Evolutionary conservation across 163 green algal genomes (phyloP).

Genomic region (Scenedesmus sp.): DNA sequence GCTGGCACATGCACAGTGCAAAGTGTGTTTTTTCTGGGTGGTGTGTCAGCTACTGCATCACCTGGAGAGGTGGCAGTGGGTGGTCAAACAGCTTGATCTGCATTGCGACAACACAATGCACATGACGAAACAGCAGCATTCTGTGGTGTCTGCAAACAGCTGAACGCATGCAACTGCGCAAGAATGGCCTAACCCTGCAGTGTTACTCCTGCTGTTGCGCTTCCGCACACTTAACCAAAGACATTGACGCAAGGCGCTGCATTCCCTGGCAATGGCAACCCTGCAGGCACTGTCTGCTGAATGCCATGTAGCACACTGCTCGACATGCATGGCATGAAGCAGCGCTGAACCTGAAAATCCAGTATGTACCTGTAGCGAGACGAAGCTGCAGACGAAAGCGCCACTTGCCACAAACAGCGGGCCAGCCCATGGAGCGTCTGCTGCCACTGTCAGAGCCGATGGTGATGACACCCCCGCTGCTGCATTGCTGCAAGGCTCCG

Average conservation of each 20-base stretch:
- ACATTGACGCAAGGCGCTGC: background rate
- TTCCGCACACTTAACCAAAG: too few species aligned
- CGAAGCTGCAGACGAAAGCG: constrained; percentile 43
- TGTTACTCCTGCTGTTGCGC: too few species aligned
- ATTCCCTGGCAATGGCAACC: background rate
- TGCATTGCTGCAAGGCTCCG: background rate
- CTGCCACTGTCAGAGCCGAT: background rate
- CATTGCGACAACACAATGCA: background rate
- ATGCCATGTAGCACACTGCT: background rate
- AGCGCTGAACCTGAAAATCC: background rate
- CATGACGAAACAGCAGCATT: background rate
- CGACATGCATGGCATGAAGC: background rate
- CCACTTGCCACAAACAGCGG: background rate
- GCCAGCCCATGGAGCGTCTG: background rate
- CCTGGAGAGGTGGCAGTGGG: constrained; percentile 8
- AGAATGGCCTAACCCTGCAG: too few species aligned
- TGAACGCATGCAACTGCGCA: background rate
- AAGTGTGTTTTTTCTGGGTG: too few species aligned
- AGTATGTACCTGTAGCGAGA: constrained; percentile 27
- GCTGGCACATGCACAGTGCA: background rate
- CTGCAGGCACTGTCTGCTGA: background rate
- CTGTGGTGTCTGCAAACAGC: background rate
- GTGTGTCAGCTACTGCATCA: background rate
- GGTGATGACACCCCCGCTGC: background rate
- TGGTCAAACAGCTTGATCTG: constrained; percentile 48